Evolutionary conservation across 129 eudicot genomes (phyloP).

Genomic region (Flaveria ramosissima): DNA sequence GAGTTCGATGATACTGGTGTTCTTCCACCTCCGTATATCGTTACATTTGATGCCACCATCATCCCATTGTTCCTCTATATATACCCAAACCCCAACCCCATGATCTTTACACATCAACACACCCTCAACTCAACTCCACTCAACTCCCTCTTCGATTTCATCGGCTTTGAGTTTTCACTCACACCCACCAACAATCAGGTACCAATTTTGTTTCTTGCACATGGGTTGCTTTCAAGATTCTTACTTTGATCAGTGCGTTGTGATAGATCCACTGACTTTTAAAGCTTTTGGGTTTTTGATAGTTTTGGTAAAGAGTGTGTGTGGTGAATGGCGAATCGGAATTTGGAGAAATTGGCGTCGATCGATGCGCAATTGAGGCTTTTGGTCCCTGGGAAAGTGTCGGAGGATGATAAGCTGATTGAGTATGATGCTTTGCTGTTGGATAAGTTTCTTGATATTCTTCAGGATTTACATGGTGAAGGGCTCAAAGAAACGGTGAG

Average conservation of each 20-base stretch:
- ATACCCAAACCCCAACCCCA: slow-evolving; percentile 31
- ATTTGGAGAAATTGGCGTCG: slow-evolving; percentile 84
- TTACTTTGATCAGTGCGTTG: slow-evolving; percentile 13
- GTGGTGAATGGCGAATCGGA: slow-evolving; percentile 68
- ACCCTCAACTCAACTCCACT: background rate
- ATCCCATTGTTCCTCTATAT: slow-evolving; percentile 18
- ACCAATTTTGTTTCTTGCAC: background rate
- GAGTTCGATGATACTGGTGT: background rate
- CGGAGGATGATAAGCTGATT: slow-evolving; percentile 92
- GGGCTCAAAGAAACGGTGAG: slow-evolving; percentile 85
- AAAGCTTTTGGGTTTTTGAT: background rate
- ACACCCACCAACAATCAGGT: slow-evolving; percentile 26
- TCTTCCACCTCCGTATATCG: background rate
- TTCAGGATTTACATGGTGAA: slow-evolving; percentile 95
- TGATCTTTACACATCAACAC: background rate
- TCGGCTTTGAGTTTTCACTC: slow-evolving; percentile 9
- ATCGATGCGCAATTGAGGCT: slow-evolving; percentile 95
- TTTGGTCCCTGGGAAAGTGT: slow-evolving; percentile 86
- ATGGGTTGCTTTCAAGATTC: background rate
- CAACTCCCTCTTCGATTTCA: background rate
- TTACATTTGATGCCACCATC: slow-evolving; percentile 6
- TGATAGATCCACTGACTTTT: slow-evolving; percentile 10
- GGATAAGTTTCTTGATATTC: slow-evolving; percentile 92
- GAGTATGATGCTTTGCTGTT: slow-evolving; percentile 91
- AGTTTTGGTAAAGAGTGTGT: slow-evolving; percentile 3